phyloP scores from a whole-genome alignment of 805 yeast species.

The Candida gorgasii region DNA sequence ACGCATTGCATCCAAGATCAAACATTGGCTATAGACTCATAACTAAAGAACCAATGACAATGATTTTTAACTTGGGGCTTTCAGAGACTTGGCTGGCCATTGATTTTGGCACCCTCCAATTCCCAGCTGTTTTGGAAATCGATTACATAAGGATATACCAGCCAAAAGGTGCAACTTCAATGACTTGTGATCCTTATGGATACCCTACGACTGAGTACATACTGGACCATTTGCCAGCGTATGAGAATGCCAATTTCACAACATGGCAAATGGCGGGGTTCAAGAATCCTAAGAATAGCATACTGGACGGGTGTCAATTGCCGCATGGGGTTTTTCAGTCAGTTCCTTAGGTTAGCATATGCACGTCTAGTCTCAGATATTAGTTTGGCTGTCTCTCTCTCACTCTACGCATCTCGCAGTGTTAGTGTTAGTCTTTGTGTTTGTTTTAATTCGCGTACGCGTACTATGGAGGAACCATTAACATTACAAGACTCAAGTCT shows the following conservation, averaged over 20 bases:
- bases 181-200: conserved; percentile 40
- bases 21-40: conserved; percentile 35
- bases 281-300: conserved; percentile 58
- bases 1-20: conserved; percentile 39
- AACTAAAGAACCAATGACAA: conserved; percentile 40
- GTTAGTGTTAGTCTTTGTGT: too few relatives aligned
- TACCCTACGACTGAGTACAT: conserved; percentile 42
- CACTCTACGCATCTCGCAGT: too few relatives aligned
- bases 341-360: not conserved
- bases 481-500: not conserved
- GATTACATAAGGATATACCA: conserved; percentile 45
- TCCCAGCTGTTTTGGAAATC: conserved; percentile 37
- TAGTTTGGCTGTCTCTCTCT: too few relatives aligned
- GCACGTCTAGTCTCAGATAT: too few relatives aligned
- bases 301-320: conserved; percentile 48
- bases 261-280: conserved; percentile 45
- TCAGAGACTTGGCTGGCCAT: conserved; percentile 42
- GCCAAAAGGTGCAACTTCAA: conserved; percentile 25
- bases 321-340: conserved; percentile 8
- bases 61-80: conserved; percentile 41
- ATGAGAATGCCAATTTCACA: conserved; percentile 35
- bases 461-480: conserved; percentile 1
- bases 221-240: conserved; percentile 31
- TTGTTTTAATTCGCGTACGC: too few relatives aligned
- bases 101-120: conserved; percentile 33